Base-by-base conservation (phyloP, 495 filamentous ascomycete genomes). In the Trichocladium uniseriatum region DNA sequence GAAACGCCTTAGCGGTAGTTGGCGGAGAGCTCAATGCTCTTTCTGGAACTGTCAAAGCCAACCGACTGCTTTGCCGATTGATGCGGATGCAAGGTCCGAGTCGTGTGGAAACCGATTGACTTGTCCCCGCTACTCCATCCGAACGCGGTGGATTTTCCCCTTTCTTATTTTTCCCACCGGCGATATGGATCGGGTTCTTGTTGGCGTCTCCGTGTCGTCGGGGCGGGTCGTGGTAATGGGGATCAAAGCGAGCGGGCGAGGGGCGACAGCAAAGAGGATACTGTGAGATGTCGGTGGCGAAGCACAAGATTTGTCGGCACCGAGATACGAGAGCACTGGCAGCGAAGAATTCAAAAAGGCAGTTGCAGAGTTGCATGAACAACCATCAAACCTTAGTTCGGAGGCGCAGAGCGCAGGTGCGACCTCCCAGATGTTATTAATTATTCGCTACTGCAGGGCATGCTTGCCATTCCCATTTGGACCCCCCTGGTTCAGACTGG, bases 381-480 rank as follows among this genome's bases (percentile, higher is more conserved):
- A 19, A 10, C 16, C 10, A 36, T 2, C 20, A 44, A 44, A 19
- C 18, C 16, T 32, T 46, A 34, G 34, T n/a, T 15, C 16, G 16
- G 45, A 31, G 36, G 24, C 34, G n/a, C 43, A 46, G 32, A 18
- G 13, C 38, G 10, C 45, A 16, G 38, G 46, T 35, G 38, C 38
- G 38, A 41, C 37, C 21, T 28, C 5, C 36, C 35, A 10, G 27
- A 6, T n/a, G 38, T 40, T 18, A 27, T 41, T 40, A 18, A 21
- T 28, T 6, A 38, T 9, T 10, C 46, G 38, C 38, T 43, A 28
- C 40, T 29, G 28, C 43, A 51, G 47, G 51, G 11, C 18, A 16
- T 31, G 45, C 36, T 24, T 22, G 37, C 16, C 24, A 22, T 38
- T 10, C 16, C 37, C n/a, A n/a, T n/a, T n/a, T n/a, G n/a, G n/a